phyloP scores from a whole-genome alignment of 2,329 filamentous ascomycete genomes.

The Fonsecaea multimorphosa region DNA sequence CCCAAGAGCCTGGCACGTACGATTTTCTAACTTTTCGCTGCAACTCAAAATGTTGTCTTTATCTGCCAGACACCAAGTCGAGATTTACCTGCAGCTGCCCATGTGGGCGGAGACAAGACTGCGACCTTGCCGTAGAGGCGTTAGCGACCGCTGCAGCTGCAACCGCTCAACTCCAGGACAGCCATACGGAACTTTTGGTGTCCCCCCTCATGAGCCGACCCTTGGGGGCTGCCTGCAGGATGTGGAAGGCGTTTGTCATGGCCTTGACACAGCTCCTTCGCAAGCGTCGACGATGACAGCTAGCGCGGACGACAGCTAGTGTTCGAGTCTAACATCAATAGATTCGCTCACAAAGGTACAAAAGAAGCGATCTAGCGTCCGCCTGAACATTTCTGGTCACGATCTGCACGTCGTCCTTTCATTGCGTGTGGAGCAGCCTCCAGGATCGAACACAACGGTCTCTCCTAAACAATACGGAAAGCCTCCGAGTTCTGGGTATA shows the following conservation, averaged over 20 bases:
- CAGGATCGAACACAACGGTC: not conserved
- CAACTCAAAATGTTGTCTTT: not conserved
- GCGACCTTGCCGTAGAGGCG: not conserved
- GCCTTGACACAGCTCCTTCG: not conserved
- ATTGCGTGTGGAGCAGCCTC: not conserved
- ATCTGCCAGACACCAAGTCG: not conserved
- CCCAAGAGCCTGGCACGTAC: constrained; percentile 10
- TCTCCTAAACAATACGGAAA: not conserved
- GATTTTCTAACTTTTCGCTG: not conserved
- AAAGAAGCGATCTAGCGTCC: not conserved
- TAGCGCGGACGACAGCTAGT: not conserved
- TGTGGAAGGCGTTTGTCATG: not conserved
- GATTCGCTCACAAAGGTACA: not conserved
- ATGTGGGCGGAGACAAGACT: not conserved
- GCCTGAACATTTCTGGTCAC: not conserved
- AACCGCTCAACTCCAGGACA: not conserved
- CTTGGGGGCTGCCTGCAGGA: not conserved
- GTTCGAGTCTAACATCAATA: constrained; percentile 1
- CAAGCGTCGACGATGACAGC: not conserved
- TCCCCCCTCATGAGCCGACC: not conserved
- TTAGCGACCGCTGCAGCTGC: not conserved
- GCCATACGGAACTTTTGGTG: not conserved
- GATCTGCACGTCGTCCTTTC: not conserved
- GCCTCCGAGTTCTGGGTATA: not conserved
- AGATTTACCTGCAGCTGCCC: constrained; percentile 3